Base-by-base conservation (phyloP, 2,329 filamentous ascomycete genomes). In the Neofusicoccum kwambonambiense region DNA sequence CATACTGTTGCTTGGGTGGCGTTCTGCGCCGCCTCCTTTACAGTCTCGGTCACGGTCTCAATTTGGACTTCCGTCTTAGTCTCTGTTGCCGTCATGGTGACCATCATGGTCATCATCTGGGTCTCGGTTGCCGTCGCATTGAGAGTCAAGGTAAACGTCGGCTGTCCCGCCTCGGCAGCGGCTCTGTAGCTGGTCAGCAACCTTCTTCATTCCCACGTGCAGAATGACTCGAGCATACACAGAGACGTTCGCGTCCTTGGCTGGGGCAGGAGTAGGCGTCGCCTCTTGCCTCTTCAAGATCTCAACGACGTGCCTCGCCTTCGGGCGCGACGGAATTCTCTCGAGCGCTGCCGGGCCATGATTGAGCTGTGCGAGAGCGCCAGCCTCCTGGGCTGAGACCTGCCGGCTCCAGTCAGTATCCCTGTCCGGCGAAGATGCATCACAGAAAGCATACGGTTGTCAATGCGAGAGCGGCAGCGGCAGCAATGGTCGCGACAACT, bases 51-150 rank as follows among this genome's bases (percentile, higher is more conserved):
- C 6, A 64, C 34, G 15, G 49, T 60, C 37, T 56, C 47, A 50
- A 58, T 15, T 11, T 60, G 56, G 27, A 60, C 27, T 22, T 60
- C 56, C n/a, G 56, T 60, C 31, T 49, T 34, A n/a, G 60, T 66
- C 34, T 56, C 64, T 9, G 44, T 54, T 19, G 45, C 37, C 15
- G 39, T 57, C 22, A 44, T 57, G 17, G 50, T 62, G 27, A 62
- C 45, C n/a, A 45, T 58, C 57, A 65, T 62, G 12, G 49, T 64
- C 50, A 62, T 51, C 64, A 56, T 61, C 31, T 61, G 57, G 17
- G 19, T 64, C 17, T 49, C 37, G 2, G 58, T 66, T 15, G 35
- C 17, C 34, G 45, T 64, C 27, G 37, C 13, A 9, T 62, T 58
- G 12, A 65, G 52, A 12, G 44, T 51, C 37, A 58, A 17, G 27